Evolutionary conservation across 2,329 filamentous ascomycete genomes (phyloP).

Genomic region (Pyrenochaeta sp.): DNA sequence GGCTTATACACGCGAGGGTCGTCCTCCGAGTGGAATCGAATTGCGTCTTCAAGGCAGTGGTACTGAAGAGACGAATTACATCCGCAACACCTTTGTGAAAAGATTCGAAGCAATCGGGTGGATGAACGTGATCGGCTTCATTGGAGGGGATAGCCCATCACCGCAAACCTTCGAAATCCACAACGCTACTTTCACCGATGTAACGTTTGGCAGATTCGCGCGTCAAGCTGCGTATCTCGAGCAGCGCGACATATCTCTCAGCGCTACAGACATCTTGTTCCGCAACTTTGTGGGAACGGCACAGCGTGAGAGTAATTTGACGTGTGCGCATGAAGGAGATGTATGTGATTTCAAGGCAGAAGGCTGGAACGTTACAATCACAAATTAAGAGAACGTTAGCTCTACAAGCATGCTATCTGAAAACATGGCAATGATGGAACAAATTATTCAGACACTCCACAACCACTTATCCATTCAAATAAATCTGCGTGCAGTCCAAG

Average conservation of each 20-base stretch:
- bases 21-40: constrained; percentile 3
- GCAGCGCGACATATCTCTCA: constrained; percentile 4
- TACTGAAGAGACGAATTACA: constrained; percentile 2
- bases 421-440: too few species aligned
- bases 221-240: constrained; percentile 9
- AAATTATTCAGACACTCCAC: too few species aligned
- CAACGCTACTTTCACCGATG: constrained; percentile 20
- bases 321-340: constrained; percentile 6
- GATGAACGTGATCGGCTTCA: constrained; percentile 15
- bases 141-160: background rate
- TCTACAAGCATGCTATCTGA: too few species aligned
- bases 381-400: background rate
- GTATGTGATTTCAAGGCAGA: constrained; percentile 12
- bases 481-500: too few species aligned
- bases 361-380: background rate
- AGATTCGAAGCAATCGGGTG: constrained; percentile 6
- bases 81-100: constrained; percentile 18
- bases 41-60: constrained; percentile 1
- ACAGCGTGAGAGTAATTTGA: constrained; percentile 9
- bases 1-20: background rate
- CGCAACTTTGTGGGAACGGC: constrained; percentile 9
- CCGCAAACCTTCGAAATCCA: constrained; percentile 10
- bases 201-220: constrained; percentile 9
- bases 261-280: constrained; percentile 12
- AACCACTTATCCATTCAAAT: too few species aligned